Evolutionary conservation across 352 stramenopile species (phyloP).

Genomic region (Phytophthora meadii): DNA sequence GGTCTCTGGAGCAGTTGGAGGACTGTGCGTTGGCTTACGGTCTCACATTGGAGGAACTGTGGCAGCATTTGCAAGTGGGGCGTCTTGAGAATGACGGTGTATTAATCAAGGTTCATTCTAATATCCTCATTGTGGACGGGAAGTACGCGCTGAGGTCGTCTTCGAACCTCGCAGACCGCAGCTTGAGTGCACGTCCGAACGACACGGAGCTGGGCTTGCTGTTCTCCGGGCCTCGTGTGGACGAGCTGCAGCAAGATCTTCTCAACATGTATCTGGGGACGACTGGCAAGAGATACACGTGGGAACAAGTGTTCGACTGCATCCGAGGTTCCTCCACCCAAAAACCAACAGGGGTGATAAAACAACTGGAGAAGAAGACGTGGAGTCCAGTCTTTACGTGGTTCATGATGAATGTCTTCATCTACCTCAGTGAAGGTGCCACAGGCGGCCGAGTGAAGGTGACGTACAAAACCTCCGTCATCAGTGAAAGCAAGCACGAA

Average conservation of each 20-base stretch:
- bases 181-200: conserved; percentile 67
- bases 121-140: conserved; percentile 82
- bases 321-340: conserved; percentile 16
- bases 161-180: conserved; percentile 81
- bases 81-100: conserved; percentile 54
- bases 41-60: conserved; percentile 47
- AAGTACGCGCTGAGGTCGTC: conserved; percentile 73
- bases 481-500: conserved; percentile 34
- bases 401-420: conserved; percentile 86
- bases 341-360: conserved; percentile 47
- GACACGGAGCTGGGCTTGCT: conserved; percentile 78
- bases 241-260: conserved; percentile 63
- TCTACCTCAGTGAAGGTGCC: conserved; percentile 78
- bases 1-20: conserved; percentile 78
- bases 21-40: conserved; percentile 52
- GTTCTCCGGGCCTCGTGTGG: conserved; percentile 52
- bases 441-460: conserved; percentile 75
- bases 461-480: conserved; percentile 58
- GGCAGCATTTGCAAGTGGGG: conserved; percentile 55
- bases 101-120: conserved; percentile 82
- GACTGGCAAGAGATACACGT: conserved; percentile 35
- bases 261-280: conserved; percentile 76
- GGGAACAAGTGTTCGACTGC: conserved; percentile 24
- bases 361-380: conserved; percentile 55
- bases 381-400: conserved; percentile 79